phyloP scores from a whole-genome alignment of 345 rosid genomes.

The Eucalyptus cloeziana region DNA sequence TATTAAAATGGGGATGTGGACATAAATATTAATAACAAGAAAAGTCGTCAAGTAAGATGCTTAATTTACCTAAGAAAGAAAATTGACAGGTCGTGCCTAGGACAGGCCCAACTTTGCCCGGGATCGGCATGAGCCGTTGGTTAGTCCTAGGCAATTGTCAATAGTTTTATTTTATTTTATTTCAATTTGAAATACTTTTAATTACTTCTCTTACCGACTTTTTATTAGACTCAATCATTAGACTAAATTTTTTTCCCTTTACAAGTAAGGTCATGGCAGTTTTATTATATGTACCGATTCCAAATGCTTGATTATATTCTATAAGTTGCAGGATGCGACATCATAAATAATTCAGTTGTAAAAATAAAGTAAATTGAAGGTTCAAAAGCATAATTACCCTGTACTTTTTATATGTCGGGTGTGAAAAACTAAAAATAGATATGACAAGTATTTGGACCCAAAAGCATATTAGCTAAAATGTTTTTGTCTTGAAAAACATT shows the following conservation, averaged over 20 bases:
- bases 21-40: background rate
- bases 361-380: background rate
- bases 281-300: too few species aligned
- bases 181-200: background rate
- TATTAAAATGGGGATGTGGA: background rate
- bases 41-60: too few species aligned
- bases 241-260: background rate
- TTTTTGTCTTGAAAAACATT: background rate
- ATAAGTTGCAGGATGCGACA: background rate
- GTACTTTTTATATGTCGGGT: background rate
- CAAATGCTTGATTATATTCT: background rate
- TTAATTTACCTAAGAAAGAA: background rate
- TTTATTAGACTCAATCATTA: background rate
- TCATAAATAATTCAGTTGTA: too few species aligned
- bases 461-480: background rate
- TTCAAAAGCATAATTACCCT: background rate
- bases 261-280: background rate
- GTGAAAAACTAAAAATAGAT: background rate
- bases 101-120: background rate
- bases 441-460: background rate
- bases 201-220: background rate
- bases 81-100: background rate
- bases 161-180: too few species aligned
- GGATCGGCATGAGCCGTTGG: background rate
- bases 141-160: background rate